phyloP scores from a whole-genome alignment of 2,329 filamentous ascomycete species.

The Trichophyton equinum region DNA sequence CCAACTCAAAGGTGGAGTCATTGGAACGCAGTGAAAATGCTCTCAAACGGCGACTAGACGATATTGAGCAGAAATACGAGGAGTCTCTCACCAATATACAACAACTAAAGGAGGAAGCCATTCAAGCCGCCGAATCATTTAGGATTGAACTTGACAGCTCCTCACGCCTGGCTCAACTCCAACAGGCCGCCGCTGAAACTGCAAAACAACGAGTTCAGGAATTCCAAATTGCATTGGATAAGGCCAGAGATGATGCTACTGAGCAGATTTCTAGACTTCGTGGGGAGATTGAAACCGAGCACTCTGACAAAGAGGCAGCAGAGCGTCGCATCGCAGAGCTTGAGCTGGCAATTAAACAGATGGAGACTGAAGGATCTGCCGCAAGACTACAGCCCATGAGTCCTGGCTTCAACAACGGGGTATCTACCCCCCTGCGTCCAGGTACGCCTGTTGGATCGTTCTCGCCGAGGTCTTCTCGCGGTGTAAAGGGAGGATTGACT shows the following conservation, averaged over 20 bases:
- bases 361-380: conserved; percentile 42
- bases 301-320: conserved; percentile 47
- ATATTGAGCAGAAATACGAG: conserved; percentile 75
- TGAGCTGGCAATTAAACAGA: conserved; percentile 48
- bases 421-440: conserved; percentile 39
- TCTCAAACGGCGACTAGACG: conserved; percentile 67
- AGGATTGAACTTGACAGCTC: conserved; percentile 73
- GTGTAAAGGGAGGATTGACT: conserved; percentile 41
- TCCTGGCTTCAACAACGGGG: conserved; percentile 41
- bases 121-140: conserved; percentile 73
- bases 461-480: conserved; percentile 42
- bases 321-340: conserved; percentile 53
- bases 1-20: conserved; percentile 61
- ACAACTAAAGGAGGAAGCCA: conserved; percentile 69
- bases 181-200: conserved; percentile 47
- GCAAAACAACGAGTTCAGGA: conserved; percentile 49
- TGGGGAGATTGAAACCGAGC: conserved; percentile 44
- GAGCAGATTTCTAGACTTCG: conserved; percentile 43
- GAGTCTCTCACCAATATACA: conserved; percentile 72
- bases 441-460: conserved; percentile 39
- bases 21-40: conserved; percentile 68
- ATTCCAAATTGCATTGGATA: conserved; percentile 44
- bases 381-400: conserved; percentile 38
- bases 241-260: conserved; percentile 49
- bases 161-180: conserved; percentile 63